Percentiles rank a stretch among this genome's conserved stretches.
Evolutionary conservation across 805 yeast species (phyloP).

Genomic region (Yarrowia sp.): DNA sequence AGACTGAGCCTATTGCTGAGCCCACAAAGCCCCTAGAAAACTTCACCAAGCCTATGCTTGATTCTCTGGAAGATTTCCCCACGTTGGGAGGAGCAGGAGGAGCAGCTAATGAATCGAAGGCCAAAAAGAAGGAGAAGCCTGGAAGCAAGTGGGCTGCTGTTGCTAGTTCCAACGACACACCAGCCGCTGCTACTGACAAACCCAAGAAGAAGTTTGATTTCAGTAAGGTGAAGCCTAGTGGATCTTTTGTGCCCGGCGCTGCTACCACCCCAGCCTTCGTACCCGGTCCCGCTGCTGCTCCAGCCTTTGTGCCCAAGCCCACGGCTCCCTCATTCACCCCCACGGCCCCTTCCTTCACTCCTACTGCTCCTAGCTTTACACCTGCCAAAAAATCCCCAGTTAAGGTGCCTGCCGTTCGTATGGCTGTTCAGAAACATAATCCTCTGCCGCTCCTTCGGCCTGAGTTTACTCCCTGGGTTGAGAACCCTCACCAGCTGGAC

Average conservation of each 20-base stretch:
- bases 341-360: neutral
- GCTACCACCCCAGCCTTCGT: too few relatives aligned
- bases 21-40: slow-evolving; percentile 13
- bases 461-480: slow-evolving; percentile 35
- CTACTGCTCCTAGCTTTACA: neutral
- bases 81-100: slow-evolving; percentile 27
- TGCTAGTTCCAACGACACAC: neutral
- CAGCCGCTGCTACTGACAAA: neutral
- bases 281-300: neutral
- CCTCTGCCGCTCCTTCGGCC: slow-evolving; percentile 18
- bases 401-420: neutral
- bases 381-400: neutral
- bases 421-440: neutral
- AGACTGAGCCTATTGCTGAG: slow-evolving; percentile 14
- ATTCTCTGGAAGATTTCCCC: slow-evolving; percentile 33
- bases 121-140: neutral
- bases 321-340: neutral
- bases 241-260: slow-evolving; percentile 21
- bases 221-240: slow-evolving; percentile 26
- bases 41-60: slow-evolving; percentile 25
- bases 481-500: slow-evolving; percentile 26
- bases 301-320: neutral
- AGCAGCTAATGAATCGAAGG: neutral
- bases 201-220: neutral
- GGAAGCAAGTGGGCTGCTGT: slow-evolving; percentile 1